Percentiles rank a stretch among this genome's conserved stretches.
Conservation (phyloP, 2,329 filamentous ascomycete genomes). For the Exophiala xenobiotica region DNA sequence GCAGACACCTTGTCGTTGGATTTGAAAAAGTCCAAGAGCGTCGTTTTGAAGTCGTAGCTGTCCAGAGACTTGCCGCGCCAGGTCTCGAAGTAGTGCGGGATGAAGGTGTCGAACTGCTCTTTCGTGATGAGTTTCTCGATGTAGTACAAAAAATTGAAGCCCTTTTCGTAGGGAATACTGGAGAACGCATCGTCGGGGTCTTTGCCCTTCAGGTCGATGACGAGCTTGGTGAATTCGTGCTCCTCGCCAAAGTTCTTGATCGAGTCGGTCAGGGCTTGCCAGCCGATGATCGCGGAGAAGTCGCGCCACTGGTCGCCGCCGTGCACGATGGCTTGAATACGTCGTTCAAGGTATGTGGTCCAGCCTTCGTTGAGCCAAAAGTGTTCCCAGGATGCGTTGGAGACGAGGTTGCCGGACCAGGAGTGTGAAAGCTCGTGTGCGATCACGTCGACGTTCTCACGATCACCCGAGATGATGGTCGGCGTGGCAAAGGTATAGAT, state of each 20-base stretch:
- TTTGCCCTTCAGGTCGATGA: conserved; percentile 81
- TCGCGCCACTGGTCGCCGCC: conserved; percentile 76
- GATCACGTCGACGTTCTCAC: conserved; percentile 93
- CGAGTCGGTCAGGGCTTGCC: conserved; percentile 82
- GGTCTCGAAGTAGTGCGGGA: conserved; percentile 86
- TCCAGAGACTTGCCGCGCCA: conserved; percentile 86
- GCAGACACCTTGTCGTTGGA: conserved; percentile 56
- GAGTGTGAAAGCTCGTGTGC: conserved; percentile 76
- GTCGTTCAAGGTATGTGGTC: conserved; percentile 91
- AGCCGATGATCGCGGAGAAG: conserved; percentile 94
- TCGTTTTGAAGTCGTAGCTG: conserved; percentile 90
- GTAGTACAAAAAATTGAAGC: conserved; percentile 89
- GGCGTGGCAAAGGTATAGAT: conserved; percentile 95
- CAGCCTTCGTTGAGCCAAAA: conserved; percentile 73
- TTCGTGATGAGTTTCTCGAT: conserved; percentile 83
- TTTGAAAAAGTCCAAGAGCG: conserved; percentile 80
- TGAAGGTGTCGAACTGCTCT: conserved; percentile 90
- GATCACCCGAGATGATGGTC: conserved; percentile 86
- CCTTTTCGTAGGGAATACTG: conserved; percentile 91
- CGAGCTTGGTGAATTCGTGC: conserved; percentile 89
- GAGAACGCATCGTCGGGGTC: conserved; percentile 97
- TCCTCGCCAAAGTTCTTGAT: conserved; percentile 76
- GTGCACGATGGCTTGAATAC: conserved; percentile 74
- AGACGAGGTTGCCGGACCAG: conserved; percentile 80
- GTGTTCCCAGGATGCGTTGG: conserved; percentile 54